Base-by-base conservation (phyloP, 768 basidiomycete genomes). In the Boletus rex-veris region DNA sequence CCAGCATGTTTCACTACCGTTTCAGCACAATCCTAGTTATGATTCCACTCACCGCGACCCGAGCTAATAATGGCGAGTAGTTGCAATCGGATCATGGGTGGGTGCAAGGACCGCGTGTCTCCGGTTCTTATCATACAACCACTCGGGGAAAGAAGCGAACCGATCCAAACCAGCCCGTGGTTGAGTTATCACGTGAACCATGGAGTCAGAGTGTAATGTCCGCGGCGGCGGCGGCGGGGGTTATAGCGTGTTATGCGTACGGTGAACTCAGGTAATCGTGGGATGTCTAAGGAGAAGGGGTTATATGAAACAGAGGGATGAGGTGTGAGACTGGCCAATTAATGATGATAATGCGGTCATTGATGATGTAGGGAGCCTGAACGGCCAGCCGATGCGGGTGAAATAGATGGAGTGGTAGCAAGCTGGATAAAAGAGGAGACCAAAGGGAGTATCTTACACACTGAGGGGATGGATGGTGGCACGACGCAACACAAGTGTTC, bases 401-500 rank as follows among this genome's bases (percentile, higher is more conserved):
- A 10, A 15, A 28, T 24, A 10, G 16, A 28, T 28, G 7, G 14
- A 24, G 12, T n/a, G 14, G 24, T 30, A 11, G 14, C 7, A 18
- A 42, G 14, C 39, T 12, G 42, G 36, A 30, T n/a, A 26, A n/a
- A 9, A 19, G 14, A 24, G 8, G 15, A 30, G 38, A 31, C 40
- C n/a, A 24, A 16, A 33, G 11, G 24, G 33, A 15, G 2, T 7
- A 10, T 12, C 4, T 28, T 33, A 19, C 3, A n/a, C 19, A 14
- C 12, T 15, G 30, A 19, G 39, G 16, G 24, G 16, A 30, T 10
- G 7, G 43, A 42, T 11, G 26, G 44, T n/a, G 58, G 49, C 60
- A 67, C 61, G 54, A 47, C 18, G 45, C 52, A 60, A 48, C 36
- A 69, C 73, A 69, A 70, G 73, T 66, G 73, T 76, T 71, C 53